Evolutionary conservation across 1,284 basidiomycete genomes (phyloP).

Genomic region (Coniophora puteana): DNA sequence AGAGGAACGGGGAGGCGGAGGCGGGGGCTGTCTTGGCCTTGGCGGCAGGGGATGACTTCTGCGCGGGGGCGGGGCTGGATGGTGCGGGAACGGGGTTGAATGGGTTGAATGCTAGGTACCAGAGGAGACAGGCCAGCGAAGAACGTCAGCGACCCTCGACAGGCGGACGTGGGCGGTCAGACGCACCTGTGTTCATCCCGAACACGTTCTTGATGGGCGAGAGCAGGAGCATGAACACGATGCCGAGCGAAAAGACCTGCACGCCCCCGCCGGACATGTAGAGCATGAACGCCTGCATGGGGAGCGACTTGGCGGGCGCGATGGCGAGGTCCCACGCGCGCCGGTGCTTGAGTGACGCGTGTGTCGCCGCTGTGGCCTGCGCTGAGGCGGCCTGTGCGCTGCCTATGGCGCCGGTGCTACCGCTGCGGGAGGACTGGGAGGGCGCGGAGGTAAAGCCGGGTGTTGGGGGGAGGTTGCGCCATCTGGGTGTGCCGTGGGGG

Average conservation of each 20-base stretch:
- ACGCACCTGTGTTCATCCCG: constrained; percentile 71
- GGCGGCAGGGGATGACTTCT: too few species aligned
- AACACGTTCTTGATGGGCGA: constrained; percentile 78
- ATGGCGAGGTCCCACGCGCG: constrained; percentile 88
- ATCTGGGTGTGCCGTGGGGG: constrained; percentile 34
- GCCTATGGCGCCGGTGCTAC: constrained; percentile 11
- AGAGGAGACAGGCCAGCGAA: constrained; percentile 4
- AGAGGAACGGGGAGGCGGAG: too few species aligned
- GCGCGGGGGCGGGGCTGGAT: too few species aligned
- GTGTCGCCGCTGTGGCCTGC: constrained; percentile 38
- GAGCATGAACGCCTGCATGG: constrained; percentile 95
- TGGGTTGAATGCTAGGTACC: constrained; percentile 56
- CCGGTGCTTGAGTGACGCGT: constrained; percentile 69
- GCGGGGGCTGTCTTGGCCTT: too few species aligned
- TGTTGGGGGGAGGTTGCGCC: constrained; percentile 56
- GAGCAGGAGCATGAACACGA: constrained; percentile 85
- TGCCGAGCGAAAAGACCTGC: constrained; percentile 92
- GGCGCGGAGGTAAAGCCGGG: constrained; percentile 48
- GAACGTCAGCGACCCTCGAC: not conserved
- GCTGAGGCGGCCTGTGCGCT: constrained; percentile 38
- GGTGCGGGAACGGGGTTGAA: constrained; percentile 60
- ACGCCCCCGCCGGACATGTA: constrained; percentile 94
- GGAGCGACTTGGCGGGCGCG: constrained; percentile 81
- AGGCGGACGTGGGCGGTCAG: not conserved
- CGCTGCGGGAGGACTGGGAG: not conserved